Evolutionary conservation across 768 basidiomycete genomes (phyloP).

Genomic region (Pleurotus sapidus): DNA sequence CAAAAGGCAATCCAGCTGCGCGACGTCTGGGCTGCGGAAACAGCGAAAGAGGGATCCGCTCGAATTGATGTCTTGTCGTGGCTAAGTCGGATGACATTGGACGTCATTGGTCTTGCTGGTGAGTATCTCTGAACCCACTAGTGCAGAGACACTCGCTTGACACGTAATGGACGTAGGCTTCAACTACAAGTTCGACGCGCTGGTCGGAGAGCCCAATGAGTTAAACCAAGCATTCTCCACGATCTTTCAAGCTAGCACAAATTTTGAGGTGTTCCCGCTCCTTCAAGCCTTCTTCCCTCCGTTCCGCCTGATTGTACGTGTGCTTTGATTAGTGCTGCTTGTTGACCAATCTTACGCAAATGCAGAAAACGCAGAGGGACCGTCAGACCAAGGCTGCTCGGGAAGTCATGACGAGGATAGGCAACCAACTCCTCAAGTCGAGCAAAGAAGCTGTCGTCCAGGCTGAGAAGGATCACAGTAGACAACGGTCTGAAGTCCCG

Average conservation of each 20-base stretch:
- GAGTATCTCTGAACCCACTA: slow-evolving; percentile 34
- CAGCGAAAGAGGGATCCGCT: slow-evolving; percentile 11
- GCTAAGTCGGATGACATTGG: slow-evolving; percentile 53
- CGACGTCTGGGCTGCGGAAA: slow-evolving; percentile 26
- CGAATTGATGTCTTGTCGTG: slow-evolving; percentile 46
- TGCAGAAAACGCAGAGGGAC: slow-evolving; percentile 30
- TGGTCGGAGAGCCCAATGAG: slow-evolving; percentile 29
- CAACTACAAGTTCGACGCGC: slow-evolving; percentile 17
- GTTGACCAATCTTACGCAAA: background rate
- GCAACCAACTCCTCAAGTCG: slow-evolving; percentile 40
- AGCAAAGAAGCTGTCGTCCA: slow-evolving; percentile 40
- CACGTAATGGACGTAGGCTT: slow-evolving; percentile 4
- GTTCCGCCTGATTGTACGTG: slow-evolving; percentile 28
- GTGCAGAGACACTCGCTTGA: too few relatives aligned
- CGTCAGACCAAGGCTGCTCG: slow-evolving; percentile 26
- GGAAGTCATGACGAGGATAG: slow-evolving; percentile 47
- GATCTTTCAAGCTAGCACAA: slow-evolving; percentile 35
- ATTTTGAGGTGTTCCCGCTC: slow-evolving; percentile 23
- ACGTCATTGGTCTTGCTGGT: slow-evolving; percentile 57
- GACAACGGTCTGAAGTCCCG: slow-evolving; percentile 33
- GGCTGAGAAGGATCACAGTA: slow-evolving; percentile 24
- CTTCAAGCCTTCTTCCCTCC: slow-evolving; percentile 26
- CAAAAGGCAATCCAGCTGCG: slow-evolving; percentile 35
- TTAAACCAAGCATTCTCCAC: slow-evolving; percentile 42
- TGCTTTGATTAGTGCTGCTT: background rate